Base-by-base conservation (phyloP, 208 protist genomes). In the Histomonas meleagridis region DNA sequence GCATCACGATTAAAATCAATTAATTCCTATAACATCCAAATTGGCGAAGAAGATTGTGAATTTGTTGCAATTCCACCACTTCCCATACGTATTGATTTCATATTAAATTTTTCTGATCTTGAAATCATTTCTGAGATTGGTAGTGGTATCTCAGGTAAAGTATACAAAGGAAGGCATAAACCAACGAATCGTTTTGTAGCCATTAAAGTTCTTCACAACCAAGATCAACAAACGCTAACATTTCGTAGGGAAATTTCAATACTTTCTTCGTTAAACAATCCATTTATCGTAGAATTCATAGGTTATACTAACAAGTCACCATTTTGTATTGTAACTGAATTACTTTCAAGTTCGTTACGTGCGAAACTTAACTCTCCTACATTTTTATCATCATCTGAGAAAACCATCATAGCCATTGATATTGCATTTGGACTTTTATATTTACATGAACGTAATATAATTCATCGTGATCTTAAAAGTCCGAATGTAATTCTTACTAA, bases 381-480 rank as follows among this genome's bases (percentile, higher is more conserved):
- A 38, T 32, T 43, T 55, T 28, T 86, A 38, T 55, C 76, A 32
- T 46, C 76, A 38, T 55, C 76, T 38, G 46, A 86, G 4, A 51
- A 46, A 86, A 86, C 76, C 32, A n/a, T 86, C 38, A 92, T 95
- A 28, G 94, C 93, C 1, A 46, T 91, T 53, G 94, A 93, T 72
- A 51, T 94, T 32, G 91, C 93, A 10, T 40, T 53, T n/a, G 94
- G 91, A 5, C 94, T 95, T 94, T 90, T 55, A 7, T 95, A 95
- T 69, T 48, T 95, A 21, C 94, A 95, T 26, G 91, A 72, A 0
- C 86, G 91, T 28, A 60, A 93, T 48, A 81, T 95, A 0, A 76
- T 95, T 40, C 94, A 95, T 90, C 32, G 94, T 35, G 93, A 95
- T 90, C 69, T 95, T 0, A 95, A 95, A 62, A 92, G 62, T 46